phyloP scores from a whole-genome alignment of 2,329 filamentous ascomycete genomes.

The Pseudonectria buxi region DNA sequence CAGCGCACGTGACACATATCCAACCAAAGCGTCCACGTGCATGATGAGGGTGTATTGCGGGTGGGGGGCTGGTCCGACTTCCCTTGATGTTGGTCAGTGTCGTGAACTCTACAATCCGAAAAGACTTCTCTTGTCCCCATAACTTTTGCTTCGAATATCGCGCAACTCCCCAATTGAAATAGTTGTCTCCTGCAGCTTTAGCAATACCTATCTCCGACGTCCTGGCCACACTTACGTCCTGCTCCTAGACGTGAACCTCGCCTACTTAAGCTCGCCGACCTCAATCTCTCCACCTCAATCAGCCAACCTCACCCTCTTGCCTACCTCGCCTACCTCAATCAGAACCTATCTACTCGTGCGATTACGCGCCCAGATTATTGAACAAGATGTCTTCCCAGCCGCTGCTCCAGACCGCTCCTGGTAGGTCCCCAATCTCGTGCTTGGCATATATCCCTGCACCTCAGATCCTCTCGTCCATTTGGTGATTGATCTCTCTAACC shows the following conservation, averaged over 20 bases:
- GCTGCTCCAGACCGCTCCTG: slow-evolving; percentile 87
- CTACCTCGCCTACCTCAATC: background rate
- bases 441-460: slow-evolving; percentile 1
- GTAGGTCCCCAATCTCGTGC: slow-evolving; percentile 41
- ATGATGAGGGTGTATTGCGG: slow-evolving; percentile 8
- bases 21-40: slow-evolving; percentile 30
- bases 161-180: no score
- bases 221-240: slow-evolving; percentile 4
- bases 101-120: no score
- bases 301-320: no score
- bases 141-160: slow-evolving; percentile 1
- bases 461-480: background rate
- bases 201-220: no score
- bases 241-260: no score
- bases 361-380: background rate
- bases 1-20: slow-evolving; percentile 21
- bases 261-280: no score
- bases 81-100: no score
- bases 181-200: no score
- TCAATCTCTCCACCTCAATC: no score
- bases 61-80: background rate
- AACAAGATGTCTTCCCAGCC: slow-evolving; percentile 88
- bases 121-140: no score
- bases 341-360: no score
- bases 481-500: slow-evolving; percentile 9